phyloP scores from a whole-genome alignment of 1,139 yeast genomes.

The Candida frijolesensis region DNA sequence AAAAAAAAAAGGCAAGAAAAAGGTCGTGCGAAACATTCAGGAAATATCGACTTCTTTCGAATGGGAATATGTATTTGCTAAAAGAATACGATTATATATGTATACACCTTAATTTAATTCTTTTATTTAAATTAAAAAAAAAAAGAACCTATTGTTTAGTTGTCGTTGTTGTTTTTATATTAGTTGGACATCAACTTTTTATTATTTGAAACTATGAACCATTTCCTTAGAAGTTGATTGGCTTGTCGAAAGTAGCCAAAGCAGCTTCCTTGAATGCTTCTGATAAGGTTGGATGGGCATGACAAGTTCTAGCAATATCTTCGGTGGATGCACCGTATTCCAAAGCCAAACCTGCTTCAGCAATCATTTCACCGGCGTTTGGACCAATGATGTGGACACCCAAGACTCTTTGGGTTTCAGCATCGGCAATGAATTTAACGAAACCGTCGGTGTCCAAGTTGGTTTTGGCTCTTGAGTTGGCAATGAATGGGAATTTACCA shows the following conservation, averaged over 20 bases:
- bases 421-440: constrained; percentile 93
- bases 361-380: constrained; percentile 99
- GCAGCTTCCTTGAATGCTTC: constrained; percentile 99
- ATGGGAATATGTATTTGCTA: background rate
- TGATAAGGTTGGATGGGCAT: constrained; percentile 97
- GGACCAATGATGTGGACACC: constrained; percentile 98
- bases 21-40: background rate
- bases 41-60: background rate
- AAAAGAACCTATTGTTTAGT: background rate
- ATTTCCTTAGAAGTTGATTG: constrained; percentile 68
- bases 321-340: constrained; percentile 99
- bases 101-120: background rate
- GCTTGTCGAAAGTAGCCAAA: constrained; percentile 85
- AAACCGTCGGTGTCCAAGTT: constrained; percentile 96
- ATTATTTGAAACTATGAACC: background rate
- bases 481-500: constrained; percentile 98
- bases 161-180: background rate
- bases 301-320: constrained; percentile 96
- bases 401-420: constrained; percentile 93
- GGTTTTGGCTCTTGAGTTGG: constrained; percentile 99
- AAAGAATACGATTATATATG: constrained; percentile 1
- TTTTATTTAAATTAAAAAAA: background rate
- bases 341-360: constrained; percentile 95
- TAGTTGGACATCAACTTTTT: background rate
- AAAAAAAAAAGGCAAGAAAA: background rate